Conservation (phyloP, 192 early-diverging fungal genomes). For the Jimgerdemannia flammicorona region DNA sequence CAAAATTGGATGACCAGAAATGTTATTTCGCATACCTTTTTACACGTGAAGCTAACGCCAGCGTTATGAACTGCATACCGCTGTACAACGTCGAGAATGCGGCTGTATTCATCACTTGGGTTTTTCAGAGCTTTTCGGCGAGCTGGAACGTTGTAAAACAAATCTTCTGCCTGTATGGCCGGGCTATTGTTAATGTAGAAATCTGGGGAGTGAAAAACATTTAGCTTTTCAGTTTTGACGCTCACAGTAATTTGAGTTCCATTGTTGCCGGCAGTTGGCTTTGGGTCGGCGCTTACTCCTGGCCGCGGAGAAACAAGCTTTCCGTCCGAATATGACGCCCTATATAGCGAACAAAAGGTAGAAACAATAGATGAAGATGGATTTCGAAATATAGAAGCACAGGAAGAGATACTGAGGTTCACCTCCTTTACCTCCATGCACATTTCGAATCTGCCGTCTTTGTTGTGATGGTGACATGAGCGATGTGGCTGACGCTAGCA, state of each 20-base stretch:
- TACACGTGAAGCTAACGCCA: constrained; percentile 81
- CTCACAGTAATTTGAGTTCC: constrained; percentile 89
- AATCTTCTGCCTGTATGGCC: constrained; percentile 75
- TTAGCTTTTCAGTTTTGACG: no score
- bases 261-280: constrained; percentile 92
- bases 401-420: no score
- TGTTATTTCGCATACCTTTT: constrained; percentile 56
- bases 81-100: constrained; percentile 85
- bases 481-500: constrained; percentile 94
- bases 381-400: no score
- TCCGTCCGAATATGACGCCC: constrained; percentile 85
- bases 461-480: constrained; percentile 85
- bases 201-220: no score
- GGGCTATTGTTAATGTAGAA: no score
- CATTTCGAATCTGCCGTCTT: constrained; percentile 72
- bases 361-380: no score
- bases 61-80: constrained; percentile 94
- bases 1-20: no score
- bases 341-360: constrained; percentile 22
- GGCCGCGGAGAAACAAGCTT: constrained; percentile 73
- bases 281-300: constrained; percentile 73
- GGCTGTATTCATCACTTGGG: constrained; percentile 83
- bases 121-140: constrained; percentile 84
- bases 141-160: constrained; percentile 92
- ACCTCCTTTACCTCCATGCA: constrained; percentile 59